These are phyloP conservation scores for Penicillium cataractarum DNA, from an alignment of 495 filamentous ascomycete species.

Conservation along the genomic window DNA sequence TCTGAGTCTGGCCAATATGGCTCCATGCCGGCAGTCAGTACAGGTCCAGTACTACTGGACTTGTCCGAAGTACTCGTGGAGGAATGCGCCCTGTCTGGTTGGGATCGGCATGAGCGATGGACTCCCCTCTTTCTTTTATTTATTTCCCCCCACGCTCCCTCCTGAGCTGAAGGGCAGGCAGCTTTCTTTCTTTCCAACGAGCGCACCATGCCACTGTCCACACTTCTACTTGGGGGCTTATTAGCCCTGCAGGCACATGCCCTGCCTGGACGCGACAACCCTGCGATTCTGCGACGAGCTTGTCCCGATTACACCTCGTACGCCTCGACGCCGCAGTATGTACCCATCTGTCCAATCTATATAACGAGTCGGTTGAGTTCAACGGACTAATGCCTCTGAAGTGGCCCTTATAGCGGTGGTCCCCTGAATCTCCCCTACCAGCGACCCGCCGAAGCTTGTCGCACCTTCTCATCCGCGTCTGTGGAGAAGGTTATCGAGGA, in stretches of 20 bases:
- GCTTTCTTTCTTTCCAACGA: background rate
- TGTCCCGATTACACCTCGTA: conserved; percentile 58
- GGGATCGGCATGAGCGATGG: conserved; percentile 26
- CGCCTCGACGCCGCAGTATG: conserved; percentile 50
- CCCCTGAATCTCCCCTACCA: conserved; percentile 86
- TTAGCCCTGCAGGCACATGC: conserved; percentile 30
- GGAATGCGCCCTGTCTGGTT: conserved; percentile 27
- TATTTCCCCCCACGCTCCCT: conserved; percentile 3
- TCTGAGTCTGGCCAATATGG: background rate
- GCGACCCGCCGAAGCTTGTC: conserved; percentile 75
- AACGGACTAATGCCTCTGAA: conserved; percentile 31
- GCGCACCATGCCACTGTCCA: conserved; percentile 23
- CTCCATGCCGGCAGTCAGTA: background rate
- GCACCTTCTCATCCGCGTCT: conserved; percentile 81
- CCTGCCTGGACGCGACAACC: conserved; percentile 32
- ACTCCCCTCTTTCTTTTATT: conserved; percentile 14
- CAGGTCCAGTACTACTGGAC: background rate
- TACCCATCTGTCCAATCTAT: background rate
- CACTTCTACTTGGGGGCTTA: conserved; percentile 32
- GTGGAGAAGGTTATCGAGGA: conserved; percentile 89
- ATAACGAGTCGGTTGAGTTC: background rate
- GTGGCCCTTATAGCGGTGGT: conserved; percentile 77
- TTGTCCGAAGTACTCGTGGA: background rate
- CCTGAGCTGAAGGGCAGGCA: background rate
- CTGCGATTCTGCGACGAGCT: conserved; percentile 42